These are phyloP conservation scores for Lasiosphaeris hirsuta DNA, from an alignment of 495 filamentous ascomycete species.

Conservation along the genomic window DNA sequence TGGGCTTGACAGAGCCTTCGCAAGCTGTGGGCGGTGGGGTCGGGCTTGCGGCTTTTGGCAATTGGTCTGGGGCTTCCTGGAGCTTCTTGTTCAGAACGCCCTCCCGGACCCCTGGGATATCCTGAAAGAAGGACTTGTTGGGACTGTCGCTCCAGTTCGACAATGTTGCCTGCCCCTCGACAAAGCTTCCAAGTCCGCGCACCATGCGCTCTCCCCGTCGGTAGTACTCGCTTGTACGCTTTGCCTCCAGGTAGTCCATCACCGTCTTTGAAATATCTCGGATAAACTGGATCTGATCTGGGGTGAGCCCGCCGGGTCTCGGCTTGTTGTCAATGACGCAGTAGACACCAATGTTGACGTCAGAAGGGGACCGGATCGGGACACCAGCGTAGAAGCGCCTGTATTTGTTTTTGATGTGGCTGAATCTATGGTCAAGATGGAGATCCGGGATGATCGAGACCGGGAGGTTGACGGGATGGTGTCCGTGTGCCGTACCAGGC, in stretches of 20 bases:
- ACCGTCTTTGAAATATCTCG: slow-evolving; percentile 51
- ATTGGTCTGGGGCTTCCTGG: background rate
- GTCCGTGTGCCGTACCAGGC: slow-evolving; percentile 8
- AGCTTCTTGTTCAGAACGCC: slow-evolving; percentile 14
- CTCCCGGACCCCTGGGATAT: slow-evolving; percentile 9
- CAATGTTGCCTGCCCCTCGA: slow-evolving; percentile 47
- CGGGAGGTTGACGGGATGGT: slow-evolving; percentile 34
- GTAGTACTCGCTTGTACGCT: slow-evolving; percentile 54
- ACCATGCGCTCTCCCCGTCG: slow-evolving; percentile 57
- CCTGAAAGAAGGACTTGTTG: background rate
- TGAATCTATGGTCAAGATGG: slow-evolving; percentile 46
- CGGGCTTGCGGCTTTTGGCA: background rate
- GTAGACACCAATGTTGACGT: slow-evolving; percentile 68
- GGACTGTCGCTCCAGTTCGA: slow-evolving; percentile 5
- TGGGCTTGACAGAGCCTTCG: too few species aligned
- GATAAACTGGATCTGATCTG: slow-evolving; percentile 41
- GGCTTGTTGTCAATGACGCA: slow-evolving; percentile 62
- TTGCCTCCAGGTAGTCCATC: slow-evolving; percentile 62
- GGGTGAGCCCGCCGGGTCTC: slow-evolving; percentile 37
- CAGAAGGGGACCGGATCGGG: slow-evolving; percentile 62
- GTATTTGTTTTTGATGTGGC: slow-evolving; percentile 38
- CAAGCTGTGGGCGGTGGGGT: too few species aligned
- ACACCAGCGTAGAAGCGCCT: slow-evolving; percentile 63
- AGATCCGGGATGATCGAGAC: slow-evolving; percentile 50
- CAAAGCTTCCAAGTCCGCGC: slow-evolving; percentile 60